Evolutionary conservation across 78 protist species (phyloP).

Genomic region (Polysphondylium violaceum): DNA sequence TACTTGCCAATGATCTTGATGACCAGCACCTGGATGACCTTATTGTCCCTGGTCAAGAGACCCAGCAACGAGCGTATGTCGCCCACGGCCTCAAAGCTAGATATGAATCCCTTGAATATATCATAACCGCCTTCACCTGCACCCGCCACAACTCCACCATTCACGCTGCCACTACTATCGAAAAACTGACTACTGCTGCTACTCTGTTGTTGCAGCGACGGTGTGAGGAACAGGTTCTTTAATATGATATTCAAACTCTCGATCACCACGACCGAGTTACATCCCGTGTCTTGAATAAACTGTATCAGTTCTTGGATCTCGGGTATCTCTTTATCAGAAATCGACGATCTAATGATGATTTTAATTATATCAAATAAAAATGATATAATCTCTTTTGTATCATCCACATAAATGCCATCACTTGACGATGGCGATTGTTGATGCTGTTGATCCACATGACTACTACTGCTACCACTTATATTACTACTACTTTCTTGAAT

Average conservation of each 20-base stretch:
- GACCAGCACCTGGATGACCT: conserved; percentile 43
- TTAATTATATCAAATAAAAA: conserved; percentile 43
- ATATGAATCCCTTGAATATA: conserved; percentile 18
- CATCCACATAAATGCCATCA: too few species aligned
- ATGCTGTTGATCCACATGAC: not conserved
- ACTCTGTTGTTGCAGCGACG: not conserved
- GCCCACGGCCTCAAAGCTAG: conserved; percentile 56
- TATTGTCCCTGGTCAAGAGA: conserved; percentile 48
- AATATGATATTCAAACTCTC: conserved; percentile 56
- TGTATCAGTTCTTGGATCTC: conserved; percentile 43
- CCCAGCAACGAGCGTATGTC: conserved; percentile 50
- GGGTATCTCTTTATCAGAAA: conserved; percentile 37
- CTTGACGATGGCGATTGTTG: not conserved
- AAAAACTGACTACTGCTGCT: not conserved
- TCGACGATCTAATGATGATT: conserved; percentile 17
- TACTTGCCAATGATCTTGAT: conserved; percentile 76
- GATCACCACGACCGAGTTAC: conserved; percentile 10
- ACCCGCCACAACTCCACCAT: too few species aligned
- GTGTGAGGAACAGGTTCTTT: conserved; percentile 8
- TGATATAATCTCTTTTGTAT: conserved; percentile 32
- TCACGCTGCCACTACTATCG: too few species aligned
- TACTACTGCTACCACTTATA: not conserved
- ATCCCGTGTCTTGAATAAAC: conserved; percentile 55
- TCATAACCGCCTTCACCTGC: conserved; percentile 6
- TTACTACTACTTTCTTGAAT: too few species aligned